phyloP scores from a whole-genome alignment of 2,329 filamentous ascomycete genomes.

The Lecanicillium sp. region DNA sequence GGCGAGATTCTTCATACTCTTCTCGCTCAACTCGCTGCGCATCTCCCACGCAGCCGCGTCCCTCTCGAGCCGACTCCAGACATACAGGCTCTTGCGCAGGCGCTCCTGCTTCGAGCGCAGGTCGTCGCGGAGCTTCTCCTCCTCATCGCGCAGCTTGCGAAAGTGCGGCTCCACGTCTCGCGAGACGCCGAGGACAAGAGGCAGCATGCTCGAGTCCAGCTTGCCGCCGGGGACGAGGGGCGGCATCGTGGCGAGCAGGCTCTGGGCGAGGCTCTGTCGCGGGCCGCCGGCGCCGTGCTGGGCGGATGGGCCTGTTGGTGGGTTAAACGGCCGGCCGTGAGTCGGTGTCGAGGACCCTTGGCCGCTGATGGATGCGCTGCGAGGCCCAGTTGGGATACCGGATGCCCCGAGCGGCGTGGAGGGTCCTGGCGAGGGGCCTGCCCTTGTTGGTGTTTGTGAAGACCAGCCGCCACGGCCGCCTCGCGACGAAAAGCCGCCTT shows the following conservation, averaged over 20 bases:
- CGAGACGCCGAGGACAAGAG: constrained; percentile 38
- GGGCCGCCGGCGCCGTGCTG: constrained; percentile 25
- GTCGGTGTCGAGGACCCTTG: constrained; percentile 27
- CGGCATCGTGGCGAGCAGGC: constrained; percentile 42
- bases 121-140: constrained; percentile 49
- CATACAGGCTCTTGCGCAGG: constrained; percentile 42
- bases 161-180: constrained; percentile 48
- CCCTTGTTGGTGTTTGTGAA: constrained; percentile 22
- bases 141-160: constrained; percentile 47
- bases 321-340: constrained; percentile 44
- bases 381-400: constrained; percentile 41
- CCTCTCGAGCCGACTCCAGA: constrained; percentile 47
- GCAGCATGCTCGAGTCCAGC: constrained; percentile 37
- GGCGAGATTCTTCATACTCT: constrained; percentile 47
- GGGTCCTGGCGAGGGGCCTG: constrained; percentile 28
- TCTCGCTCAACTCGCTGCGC: constrained; percentile 48
- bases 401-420: constrained; percentile 31
- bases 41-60: constrained; percentile 48
- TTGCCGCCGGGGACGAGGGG: constrained; percentile 47
- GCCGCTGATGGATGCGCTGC: constrained; percentile 25
- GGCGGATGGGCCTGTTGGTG: constrained; percentile 47
- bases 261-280: constrained; percentile 43
- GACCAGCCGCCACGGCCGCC: constrained; percentile 40
- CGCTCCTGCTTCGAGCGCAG: constrained; percentile 45
- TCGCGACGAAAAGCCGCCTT: constrained; percentile 37